Percentiles rank a stretch among this genome's conserved stretches.
Evolutionary conservation across 805 yeast species (phyloP).

Genomic region (Metschnikowia amazonensis): DNA sequence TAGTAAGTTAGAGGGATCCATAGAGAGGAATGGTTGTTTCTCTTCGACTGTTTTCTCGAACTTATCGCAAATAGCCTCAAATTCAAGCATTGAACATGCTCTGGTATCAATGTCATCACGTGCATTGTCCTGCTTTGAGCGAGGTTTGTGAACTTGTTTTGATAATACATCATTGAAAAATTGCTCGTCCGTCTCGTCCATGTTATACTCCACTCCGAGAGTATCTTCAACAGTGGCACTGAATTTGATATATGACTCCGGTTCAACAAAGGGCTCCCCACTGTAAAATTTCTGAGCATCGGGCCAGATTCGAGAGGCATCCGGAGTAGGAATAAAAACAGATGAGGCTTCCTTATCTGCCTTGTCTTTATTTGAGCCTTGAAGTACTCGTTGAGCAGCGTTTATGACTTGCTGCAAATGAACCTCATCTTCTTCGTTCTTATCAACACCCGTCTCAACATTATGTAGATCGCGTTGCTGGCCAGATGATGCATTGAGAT

Average conservation of each 20-base stretch:
- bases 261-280: slow-evolving; percentile 58
- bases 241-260: slow-evolving; percentile 78
- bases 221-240: slow-evolving; percentile 97
- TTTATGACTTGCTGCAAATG: slow-evolving; percentile 89
- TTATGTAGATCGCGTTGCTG: slow-evolving; percentile 85
- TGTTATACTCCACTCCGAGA: slow-evolving; percentile 74
- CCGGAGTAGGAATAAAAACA: slow-evolving; percentile 93
- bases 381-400: slow-evolving; percentile 66
- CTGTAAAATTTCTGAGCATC: slow-evolving; percentile 72
- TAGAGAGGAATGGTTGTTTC: slow-evolving; percentile 81
- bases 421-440: slow-evolving; percentile 94
- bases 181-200: slow-evolving; percentile 85
- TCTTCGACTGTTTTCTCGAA: slow-evolving; percentile 73
- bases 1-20: slow-evolving; percentile 78
- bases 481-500: slow-evolving; percentile 43
- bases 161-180: slow-evolving; percentile 48
- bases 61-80: slow-evolving; percentile 70
- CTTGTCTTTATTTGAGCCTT: slow-evolving; percentile 33
- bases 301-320: slow-evolving; percentile 79
- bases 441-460: slow-evolving; percentile 96
- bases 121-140: slow-evolving; percentile 12
- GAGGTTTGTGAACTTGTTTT: slow-evolving; percentile 28
- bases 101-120: slow-evolving; percentile 15
- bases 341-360: slow-evolving; percentile 23
- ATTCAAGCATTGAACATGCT: slow-evolving; percentile 73